These are phyloP conservation scores for Lachnellula suecica DNA, from an alignment of 2,329 filamentous ascomycete species.

Conservation along the genomic window DNA sequence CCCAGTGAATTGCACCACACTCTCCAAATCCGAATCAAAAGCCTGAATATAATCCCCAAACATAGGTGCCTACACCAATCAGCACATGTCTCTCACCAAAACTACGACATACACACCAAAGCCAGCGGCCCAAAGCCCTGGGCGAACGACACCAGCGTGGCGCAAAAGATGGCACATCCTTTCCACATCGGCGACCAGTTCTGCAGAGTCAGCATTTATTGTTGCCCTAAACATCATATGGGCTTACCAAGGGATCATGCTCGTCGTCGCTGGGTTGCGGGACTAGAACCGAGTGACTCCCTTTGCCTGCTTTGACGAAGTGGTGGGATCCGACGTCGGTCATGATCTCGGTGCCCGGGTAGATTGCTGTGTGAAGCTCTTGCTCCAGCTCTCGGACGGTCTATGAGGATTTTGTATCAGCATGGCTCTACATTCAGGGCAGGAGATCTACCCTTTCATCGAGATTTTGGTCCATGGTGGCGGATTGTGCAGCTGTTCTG, in stretches of 20 bases:
- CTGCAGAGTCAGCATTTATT: slow-evolving; percentile 6
- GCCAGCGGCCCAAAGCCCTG: slow-evolving; percentile 43
- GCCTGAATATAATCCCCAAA: slow-evolving; percentile 56
- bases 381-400: slow-evolving; percentile 28
- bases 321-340: slow-evolving; percentile 58
- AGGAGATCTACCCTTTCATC: slow-evolving; percentile 18
- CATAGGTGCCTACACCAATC: slow-evolving; percentile 42
- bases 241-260: slow-evolving; percentile 43
- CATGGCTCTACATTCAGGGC: not conserved
- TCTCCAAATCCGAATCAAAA: slow-evolving; percentile 51
- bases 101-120: slow-evolving; percentile 28
- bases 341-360: slow-evolving; percentile 39
- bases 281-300: slow-evolving; percentile 45
- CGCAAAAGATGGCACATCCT: slow-evolving; percentile 32
- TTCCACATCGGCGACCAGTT: slow-evolving; percentile 50
- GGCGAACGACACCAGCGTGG: slow-evolving; percentile 40
- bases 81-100: not conserved
- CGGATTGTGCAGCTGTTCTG: too few species aligned
- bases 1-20: slow-evolving; percentile 50
- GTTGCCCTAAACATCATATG: not conserved
- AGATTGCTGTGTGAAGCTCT: slow-evolving; percentile 31
- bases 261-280: slow-evolving; percentile 47
- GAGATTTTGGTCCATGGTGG: slow-evolving; percentile 27
- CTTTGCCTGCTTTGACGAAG: slow-evolving; percentile 55
- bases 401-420: slow-evolving; percentile 12